Percentiles rank a stretch among this genome's conserved stretches.
These are phyloP conservation scores for Ophiostoma tasmaniense DNA, from an alignment of 2,329 filamentous ascomycete genomes.

Conservation along the genomic window DNA sequence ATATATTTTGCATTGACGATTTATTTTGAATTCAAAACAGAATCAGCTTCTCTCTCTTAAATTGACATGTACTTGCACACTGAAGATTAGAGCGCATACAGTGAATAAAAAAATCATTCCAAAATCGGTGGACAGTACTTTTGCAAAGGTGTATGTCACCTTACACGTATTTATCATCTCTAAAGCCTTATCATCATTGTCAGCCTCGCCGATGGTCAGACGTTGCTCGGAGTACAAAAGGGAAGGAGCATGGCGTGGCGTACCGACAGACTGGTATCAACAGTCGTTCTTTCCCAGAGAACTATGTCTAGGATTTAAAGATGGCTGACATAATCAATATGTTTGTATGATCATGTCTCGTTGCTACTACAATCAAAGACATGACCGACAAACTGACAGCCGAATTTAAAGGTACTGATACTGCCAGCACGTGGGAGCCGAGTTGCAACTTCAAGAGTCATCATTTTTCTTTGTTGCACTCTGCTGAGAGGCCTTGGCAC, in stretches of 20 bases:
- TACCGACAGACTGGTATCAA: background rate
- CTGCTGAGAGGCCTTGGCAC: background rate
- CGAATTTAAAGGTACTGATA: too few species aligned
- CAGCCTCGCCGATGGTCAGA: background rate
- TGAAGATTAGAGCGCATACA: too few species aligned
- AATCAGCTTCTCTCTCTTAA: too few species aligned
- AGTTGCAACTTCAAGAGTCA: background rate
- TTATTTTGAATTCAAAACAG: too few species aligned
- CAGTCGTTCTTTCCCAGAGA: background rate
- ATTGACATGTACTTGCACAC: too few species aligned
- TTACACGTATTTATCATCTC: background rate
- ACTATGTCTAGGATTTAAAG: background rate
- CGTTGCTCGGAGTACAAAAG: background rate
- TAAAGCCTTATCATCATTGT: background rate
- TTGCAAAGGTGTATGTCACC: background rate
- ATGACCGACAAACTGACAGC: background rate
- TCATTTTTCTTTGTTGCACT: too few species aligned
- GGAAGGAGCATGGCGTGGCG: background rate
- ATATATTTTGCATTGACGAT: too few species aligned
- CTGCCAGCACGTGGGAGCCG: background rate
- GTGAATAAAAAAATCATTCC: too few species aligned
- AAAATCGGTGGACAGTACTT: too few species aligned
- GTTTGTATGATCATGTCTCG: background rate
- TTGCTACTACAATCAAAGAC: background rate
- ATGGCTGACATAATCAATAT: background rate